Evolutionary conservation across 108 stramenopile genomes (phyloP).

Genomic region (Skeletonema grethae): DNA sequence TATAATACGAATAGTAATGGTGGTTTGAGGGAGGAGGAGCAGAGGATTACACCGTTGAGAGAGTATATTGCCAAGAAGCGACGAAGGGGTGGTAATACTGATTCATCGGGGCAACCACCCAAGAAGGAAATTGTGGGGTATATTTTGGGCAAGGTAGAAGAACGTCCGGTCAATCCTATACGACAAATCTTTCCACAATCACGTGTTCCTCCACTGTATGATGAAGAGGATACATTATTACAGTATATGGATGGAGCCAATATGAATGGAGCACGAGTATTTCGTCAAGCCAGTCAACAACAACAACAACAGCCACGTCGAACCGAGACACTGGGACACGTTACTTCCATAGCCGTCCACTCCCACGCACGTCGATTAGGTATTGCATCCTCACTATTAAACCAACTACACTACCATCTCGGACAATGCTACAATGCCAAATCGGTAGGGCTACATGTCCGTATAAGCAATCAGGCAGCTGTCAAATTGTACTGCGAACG

Average conservation of each 20-base stretch:
- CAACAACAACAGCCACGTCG: slow-evolving; percentile 9
- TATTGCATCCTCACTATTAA: slow-evolving; percentile 70
- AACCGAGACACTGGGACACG: slow-evolving; percentile 68
- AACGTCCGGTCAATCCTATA: slow-evolving; percentile 32
- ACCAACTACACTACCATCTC: slow-evolving; percentile 83
- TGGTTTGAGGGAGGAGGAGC: not conserved
- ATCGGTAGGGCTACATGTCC: slow-evolving; percentile 79
- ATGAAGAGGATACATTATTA: slow-evolving; percentile 13
- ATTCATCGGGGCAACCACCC: slow-evolving; percentile 1
- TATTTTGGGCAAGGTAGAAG: slow-evolving; percentile 87
- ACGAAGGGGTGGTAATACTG: not conserved
- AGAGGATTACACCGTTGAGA: slow-evolving; percentile 19
- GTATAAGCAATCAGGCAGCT: slow-evolving; percentile 75
- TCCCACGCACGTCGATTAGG: slow-evolving; percentile 76
- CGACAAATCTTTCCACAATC: slow-evolving; percentile 32
- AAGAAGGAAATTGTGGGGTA: slow-evolving; percentile 82
- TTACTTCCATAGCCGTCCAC: slow-evolving; percentile 83
- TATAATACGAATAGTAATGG: not conserved
- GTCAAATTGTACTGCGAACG: slow-evolving; percentile 65
- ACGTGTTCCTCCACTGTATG: slow-evolving; percentile 8
- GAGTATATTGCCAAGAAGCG: not conserved
- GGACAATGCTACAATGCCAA: slow-evolving; percentile 48
- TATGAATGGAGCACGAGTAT: slow-evolving; percentile 10
- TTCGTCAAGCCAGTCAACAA: not conserved
- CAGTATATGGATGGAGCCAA: slow-evolving; percentile 9